These are phyloP conservation scores for Spiromastix sp. DNA, from an alignment of 2,329 filamentous ascomycete genomes.

Conservation along the genomic window DNA sequence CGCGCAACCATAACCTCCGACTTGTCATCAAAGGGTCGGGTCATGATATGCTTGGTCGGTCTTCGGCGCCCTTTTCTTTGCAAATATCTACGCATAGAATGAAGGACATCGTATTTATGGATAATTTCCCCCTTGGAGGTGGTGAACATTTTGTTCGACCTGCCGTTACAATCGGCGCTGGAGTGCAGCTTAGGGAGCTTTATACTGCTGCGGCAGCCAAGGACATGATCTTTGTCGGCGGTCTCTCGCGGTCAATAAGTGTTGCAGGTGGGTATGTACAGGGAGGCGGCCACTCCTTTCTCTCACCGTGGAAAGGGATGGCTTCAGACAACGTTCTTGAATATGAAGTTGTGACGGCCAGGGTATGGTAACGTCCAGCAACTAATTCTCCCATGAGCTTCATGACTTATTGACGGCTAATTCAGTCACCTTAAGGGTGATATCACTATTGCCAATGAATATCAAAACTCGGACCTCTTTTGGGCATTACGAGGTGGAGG, in stretches of 20 bases:
- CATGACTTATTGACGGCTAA: too few relatives aligned
- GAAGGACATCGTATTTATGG: conserved; percentile 25
- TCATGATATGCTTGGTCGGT: conserved; percentile 47
- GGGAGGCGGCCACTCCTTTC: conserved; percentile 48
- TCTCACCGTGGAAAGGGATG: conserved; percentile 46
- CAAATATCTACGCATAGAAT: conserved; percentile 24
- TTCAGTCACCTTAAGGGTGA: conserved; percentile 23
- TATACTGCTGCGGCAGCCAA: conserved; percentile 36
- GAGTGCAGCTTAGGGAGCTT: conserved; percentile 41
- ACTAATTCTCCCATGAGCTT: too few relatives aligned
- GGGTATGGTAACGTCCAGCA: conserved; percentile 15
- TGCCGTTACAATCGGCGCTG: conserved; percentile 35
- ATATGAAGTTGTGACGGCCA: conserved; percentile 44
- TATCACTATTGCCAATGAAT: conserved; percentile 38
- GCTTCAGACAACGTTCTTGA: conserved; percentile 49
- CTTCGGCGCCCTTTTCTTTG: conserved; percentile 45
- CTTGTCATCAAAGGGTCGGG: conserved; percentile 46
- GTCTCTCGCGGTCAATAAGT: conserved; percentile 46
- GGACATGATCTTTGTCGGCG: conserved; percentile 44
- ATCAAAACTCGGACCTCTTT: conserved; percentile 46
- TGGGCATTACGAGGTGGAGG: conserved; percentile 54
- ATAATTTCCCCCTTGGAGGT: conserved; percentile 14
- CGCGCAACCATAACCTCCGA: conserved; percentile 23
- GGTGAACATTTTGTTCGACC: conserved; percentile 7
- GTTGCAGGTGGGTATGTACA: conserved; percentile 50